These are phyloP conservation scores for Mucuna pruriens DNA, from an alignment of 306 rosid genomes.

Conservation along the genomic window DNA sequence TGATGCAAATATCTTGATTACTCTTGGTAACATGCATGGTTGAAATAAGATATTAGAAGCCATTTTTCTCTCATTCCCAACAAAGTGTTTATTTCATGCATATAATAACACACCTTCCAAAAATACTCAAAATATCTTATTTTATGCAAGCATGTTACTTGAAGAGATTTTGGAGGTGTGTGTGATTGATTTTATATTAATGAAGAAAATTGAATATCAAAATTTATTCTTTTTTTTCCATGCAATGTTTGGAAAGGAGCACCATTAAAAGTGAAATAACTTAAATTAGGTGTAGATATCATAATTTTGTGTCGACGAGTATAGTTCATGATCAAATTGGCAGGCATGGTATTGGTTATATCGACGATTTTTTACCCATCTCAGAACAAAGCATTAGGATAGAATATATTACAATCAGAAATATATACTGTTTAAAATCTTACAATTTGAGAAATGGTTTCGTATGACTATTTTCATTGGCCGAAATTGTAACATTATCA, in stretches of 20 bases:
- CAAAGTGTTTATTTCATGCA: too few species aligned
- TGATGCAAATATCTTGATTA: too few species aligned
- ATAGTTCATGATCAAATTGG: neutral
- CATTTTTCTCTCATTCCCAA: too few species aligned
- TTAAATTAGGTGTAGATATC: slow-evolving; percentile 10
- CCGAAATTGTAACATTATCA: neutral
- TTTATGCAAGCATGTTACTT: neutral
- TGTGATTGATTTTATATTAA: neutral
- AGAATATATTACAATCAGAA: neutral
- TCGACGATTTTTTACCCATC: neutral
- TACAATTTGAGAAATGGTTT: slow-evolving; percentile 34
- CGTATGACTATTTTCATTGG: neutral
- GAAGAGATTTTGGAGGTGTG: too few species aligned
- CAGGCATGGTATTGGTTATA: slow-evolving; percentile 5
- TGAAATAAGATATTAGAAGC: too few species aligned
- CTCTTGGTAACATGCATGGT: too few species aligned
- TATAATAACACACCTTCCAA: too few species aligned
- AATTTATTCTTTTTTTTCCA: neutral
- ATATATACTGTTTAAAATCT: neutral
- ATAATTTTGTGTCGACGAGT: neutral
- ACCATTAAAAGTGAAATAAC: slow-evolving; percentile 18
- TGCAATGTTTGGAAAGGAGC: neutral
- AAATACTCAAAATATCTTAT: too few species aligned
- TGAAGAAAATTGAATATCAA: slow-evolving; percentile 28
- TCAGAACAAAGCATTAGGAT: neutral